Percentiles rank a stretch among this genome's conserved stretches.
Conservation (phyloP, 2,329 filamentous ascomycete species). For the Colletotrichum sp. region DNA sequence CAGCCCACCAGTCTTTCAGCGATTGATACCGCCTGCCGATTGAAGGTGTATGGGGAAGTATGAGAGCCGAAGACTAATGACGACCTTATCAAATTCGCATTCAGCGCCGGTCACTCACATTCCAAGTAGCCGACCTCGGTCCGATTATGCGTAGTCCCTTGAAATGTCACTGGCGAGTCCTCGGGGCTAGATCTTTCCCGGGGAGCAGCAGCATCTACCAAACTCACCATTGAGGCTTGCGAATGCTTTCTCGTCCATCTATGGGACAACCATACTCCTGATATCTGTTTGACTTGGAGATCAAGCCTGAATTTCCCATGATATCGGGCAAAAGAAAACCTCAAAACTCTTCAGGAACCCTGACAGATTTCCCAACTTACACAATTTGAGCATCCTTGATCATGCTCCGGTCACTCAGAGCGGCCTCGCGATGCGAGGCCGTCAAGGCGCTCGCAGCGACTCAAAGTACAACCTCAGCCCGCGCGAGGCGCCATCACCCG, state of each 20-base stretch:
- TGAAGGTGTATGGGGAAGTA: too few species aligned
- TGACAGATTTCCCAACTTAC: too few species aligned
- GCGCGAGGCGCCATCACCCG: not conserved
- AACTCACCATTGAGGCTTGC: accelerated
- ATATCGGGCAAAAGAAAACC: too few species aligned
- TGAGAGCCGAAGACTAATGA: not conserved
- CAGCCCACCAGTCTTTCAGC: too few species aligned
- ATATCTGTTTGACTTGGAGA: not conserved
- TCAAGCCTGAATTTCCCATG: too few species aligned
- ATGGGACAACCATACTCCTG: accelerated
- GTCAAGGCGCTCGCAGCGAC: too few species aligned
- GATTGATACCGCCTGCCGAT: too few species aligned
- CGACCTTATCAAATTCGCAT: not conserved
- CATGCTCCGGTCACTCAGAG: not conserved
- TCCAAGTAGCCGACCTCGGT: not conserved
- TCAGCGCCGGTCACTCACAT: not conserved
- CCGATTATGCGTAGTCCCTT: accelerated
- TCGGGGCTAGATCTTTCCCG: accelerated
- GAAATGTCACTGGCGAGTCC: not conserved
- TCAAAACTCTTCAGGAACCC: too few species aligned
- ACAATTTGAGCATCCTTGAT: not conserved
- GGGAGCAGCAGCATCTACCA: not conserved
- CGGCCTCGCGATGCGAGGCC: not conserved
- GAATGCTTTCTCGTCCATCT: accelerated
- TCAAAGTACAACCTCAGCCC: not conserved